Base-by-base conservation (phyloP, 306 rosid species). In the Parietaria judaica region DNA sequence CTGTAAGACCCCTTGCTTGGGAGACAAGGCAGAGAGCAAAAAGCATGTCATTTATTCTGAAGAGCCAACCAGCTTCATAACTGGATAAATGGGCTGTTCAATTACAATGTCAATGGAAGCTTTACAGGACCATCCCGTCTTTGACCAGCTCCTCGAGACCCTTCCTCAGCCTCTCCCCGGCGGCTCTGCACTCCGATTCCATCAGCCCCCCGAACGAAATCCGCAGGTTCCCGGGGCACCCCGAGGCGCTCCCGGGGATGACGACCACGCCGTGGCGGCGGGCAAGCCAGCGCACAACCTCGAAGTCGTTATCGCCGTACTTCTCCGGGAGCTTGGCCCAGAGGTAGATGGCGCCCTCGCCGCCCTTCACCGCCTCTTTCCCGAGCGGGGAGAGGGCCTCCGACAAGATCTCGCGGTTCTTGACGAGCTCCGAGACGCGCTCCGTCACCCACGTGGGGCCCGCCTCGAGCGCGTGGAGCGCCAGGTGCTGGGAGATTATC, bases 271-370 rank as follows among this genome's bases (percentile, higher is more conserved):
- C 95, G 1, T 94, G 99, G 68, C 74, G 36, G 34, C 70, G 70
- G 60, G 87, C 94, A 14, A 92, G 95, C 99, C 99, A 92, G 49
- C 35, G 81, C 69, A 94, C 97, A 5, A 88, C 86, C n/a, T 79
- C 67, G 23, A 67, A 69, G 68, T 94, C 99, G 69, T 88, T 96
- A 3, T 90, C 58, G 0, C 54, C 61, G 11, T 66, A 79, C 23
- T 77, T 58, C 1, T 78, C 82, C 0, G 99, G 99, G 36, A 94
- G 95, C 90, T 94, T 94, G 17, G 95, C 97, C 95, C 95, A 94
- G 8, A 94, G 64, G 83, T 94, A 94, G 53, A 94, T 82, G 11
- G 99, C 95, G 51, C 97, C 99, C 68, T 94, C 90, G 46, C 99
- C 99, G 63, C 99, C 99, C 76, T 81, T 94, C 12, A 88, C 90